Evolutionary conservation across 805 yeast species (phyloP).

Genomic region (Saccharomycopsis sp.): DNA sequence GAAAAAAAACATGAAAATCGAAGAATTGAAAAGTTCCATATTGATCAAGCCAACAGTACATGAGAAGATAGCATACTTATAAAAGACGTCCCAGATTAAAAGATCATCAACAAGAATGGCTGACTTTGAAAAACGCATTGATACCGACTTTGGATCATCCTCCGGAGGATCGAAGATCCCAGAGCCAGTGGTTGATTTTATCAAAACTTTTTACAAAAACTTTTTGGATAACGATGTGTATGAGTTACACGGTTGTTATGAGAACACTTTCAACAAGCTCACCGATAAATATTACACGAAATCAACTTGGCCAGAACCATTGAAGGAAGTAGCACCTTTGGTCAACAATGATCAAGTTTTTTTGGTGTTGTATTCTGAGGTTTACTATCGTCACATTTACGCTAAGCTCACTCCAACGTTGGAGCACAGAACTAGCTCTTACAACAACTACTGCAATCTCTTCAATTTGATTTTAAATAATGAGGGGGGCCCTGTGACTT

Average conservation of each 20-base stretch:
- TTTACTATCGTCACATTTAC: slow-evolving; percentile 44
- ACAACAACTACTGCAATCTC: slow-evolving; percentile 42
- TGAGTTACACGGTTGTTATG: slow-evolving; percentile 40
- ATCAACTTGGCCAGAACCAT: slow-evolving; percentile 42
- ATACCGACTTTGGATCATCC: background rate
- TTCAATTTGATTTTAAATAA: slow-evolving; percentile 40
- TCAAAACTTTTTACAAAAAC: slow-evolving; percentile 37
- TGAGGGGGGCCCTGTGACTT: slow-evolving; percentile 36
- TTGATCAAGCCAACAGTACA: too few relatives aligned
- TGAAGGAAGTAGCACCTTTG: slow-evolving; percentile 34
- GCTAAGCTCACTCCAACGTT: slow-evolving; percentile 37
- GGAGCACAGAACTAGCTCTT: slow-evolving; percentile 40
- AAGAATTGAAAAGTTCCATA: background rate
- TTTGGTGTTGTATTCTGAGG: slow-evolving; percentile 40
- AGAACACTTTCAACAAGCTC: slow-evolving; percentile 37
- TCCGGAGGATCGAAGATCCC: slow-evolving; percentile 28
- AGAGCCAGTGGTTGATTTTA: slow-evolving; percentile 37
- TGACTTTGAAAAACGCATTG: slow-evolving; percentile 1
- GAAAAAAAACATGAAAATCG: background rate
- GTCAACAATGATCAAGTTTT: slow-evolving; percentile 40
- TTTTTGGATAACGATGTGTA: slow-evolving; percentile 37
- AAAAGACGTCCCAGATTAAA: background rate
- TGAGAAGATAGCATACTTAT: too few relatives aligned
- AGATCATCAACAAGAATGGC: slow-evolving; percentile 2
- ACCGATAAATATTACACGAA: slow-evolving; percentile 39